A percentile compares a stretch with the other conserved stretches of the same genome.
These are phyloP conservation scores for Amesomyces nigricolor DNA, from an alignment of 2,329 filamentous ascomycete species.

Conservation along the genomic window DNA sequence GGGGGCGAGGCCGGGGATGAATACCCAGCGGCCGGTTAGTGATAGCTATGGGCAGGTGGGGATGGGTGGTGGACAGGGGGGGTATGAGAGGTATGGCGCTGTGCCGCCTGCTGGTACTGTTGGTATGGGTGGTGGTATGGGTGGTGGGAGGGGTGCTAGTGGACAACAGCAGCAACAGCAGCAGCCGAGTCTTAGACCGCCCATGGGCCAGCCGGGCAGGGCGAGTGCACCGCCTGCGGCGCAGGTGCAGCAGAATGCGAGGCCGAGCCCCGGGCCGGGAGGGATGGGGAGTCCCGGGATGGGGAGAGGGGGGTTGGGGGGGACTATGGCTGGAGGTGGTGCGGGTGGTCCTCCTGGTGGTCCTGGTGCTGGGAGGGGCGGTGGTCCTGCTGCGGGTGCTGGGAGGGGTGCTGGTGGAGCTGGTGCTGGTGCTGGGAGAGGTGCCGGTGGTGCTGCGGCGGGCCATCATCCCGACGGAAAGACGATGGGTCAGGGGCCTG, in stretches of 20 bases:
- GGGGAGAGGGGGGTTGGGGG: neutral
- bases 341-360: no score
- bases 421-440: constrained; percentile 29
- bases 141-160: neutral
- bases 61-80: no score
- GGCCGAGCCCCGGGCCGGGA: constrained; percentile 10
- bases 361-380: neutral
- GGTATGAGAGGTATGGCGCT: constrained; percentile 25
- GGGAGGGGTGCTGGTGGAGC: neutral
- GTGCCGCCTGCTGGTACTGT: constrained; percentile 21
- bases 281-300: constrained; percentile 5
- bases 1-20: constrained; percentile 33
- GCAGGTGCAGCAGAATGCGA: neutral
- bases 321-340: constrained; percentile 24
- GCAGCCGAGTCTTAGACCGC: no score
- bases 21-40: constrained; percentile 28
- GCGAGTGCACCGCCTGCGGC: constrained; percentile 16
- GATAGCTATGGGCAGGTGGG: constrained; percentile 25
- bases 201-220: neutral
- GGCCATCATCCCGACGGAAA: constrained; percentile 29
- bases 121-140: constrained; percentile 12
- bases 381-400: neutral
- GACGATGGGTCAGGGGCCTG: constrained; percentile 67
- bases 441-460: neutral
- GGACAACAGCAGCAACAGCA: no score